phyloP scores from a whole-genome alignment of 306 rosid species.

The Sicyos baderoa region DNA sequence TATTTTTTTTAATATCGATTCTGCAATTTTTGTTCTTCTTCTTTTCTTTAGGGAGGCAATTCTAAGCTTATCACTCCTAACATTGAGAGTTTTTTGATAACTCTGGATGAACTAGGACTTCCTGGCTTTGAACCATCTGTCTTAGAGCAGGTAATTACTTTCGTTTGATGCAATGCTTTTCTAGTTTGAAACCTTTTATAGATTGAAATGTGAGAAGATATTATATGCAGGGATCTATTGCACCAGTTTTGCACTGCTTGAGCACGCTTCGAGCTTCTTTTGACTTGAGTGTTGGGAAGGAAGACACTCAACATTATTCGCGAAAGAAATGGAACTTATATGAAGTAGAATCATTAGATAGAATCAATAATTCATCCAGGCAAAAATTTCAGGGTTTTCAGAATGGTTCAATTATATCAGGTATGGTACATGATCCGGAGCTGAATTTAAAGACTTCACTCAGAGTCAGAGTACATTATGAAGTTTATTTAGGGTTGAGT shows the following conservation, averaged over 20 bases:
- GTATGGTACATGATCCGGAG: conserved; percentile 26
- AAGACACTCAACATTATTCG: conserved; percentile 39
- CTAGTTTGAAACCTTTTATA: neutral
- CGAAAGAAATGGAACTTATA: conserved; percentile 62
- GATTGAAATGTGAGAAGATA: conserved; percentile 25
- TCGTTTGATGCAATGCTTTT: neutral
- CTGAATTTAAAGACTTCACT: neutral
- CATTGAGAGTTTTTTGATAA: conserved; percentile 57
- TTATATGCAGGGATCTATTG: conserved; percentile 72
- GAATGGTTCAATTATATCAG: conserved; percentile 31
- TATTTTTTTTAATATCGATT: conserved; percentile 17
- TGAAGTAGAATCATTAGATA: conserved; percentile 35
- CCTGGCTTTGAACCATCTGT: conserved; percentile 63
- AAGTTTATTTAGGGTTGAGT: conserved; percentile 8
- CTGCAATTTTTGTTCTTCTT: conserved; percentile 1
- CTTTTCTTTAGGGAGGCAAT: conserved; percentile 42
- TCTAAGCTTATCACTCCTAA: conserved; percentile 30
- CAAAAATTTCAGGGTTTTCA: conserved; percentile 31
- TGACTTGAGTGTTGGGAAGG: conserved; percentile 45
- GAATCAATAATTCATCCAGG: conserved; percentile 30
- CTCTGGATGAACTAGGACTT: conserved; percentile 71
- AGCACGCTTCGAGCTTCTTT: conserved; percentile 60
- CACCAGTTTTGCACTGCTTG: conserved; percentile 75
- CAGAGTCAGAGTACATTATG: neutral
- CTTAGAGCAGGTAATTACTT: conserved; percentile 65